Evolutionary conservation across 805 yeast genomes (phyloP).

Genomic region (Barnettozyma pratensis): DNA sequence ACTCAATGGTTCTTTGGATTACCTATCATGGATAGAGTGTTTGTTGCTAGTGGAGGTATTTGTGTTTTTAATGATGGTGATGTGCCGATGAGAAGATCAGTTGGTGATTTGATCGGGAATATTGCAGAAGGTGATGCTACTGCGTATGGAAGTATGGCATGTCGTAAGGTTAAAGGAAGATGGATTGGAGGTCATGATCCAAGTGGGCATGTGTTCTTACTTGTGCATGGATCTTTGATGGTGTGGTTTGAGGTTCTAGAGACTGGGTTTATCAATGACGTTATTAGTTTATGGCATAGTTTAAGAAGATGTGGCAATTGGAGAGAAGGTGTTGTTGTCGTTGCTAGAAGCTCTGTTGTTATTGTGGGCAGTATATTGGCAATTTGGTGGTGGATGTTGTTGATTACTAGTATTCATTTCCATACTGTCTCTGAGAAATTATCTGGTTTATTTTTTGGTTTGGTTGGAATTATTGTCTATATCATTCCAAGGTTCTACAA

Average conservation of each 20-base stretch:
- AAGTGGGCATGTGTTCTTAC: slow-evolving; percentile 84
- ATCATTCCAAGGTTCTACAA: slow-evolving; percentile 31
- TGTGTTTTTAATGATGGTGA: slow-evolving; percentile 60
- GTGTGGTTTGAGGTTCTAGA: slow-evolving; percentile 60
- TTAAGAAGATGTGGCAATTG: not conserved
- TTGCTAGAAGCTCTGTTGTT: slow-evolving; percentile 14
- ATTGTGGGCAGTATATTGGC: slow-evolving; percentile 30
- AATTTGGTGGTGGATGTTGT: slow-evolving; percentile 83
- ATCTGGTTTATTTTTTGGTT: slow-evolving; percentile 64
- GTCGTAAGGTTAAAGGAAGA: slow-evolving; percentile 56
- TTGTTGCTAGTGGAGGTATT: slow-evolving; percentile 75
- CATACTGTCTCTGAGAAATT: slow-evolving; percentile 76
- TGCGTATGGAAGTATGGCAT: slow-evolving; percentile 21
- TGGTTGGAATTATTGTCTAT: slow-evolving; percentile 37
- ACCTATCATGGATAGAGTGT: slow-evolving; percentile 87
- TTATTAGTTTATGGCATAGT: not conserved
- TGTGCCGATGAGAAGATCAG: slow-evolving; percentile 58
- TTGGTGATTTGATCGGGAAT: slow-evolving; percentile 46
- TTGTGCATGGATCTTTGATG: slow-evolving; percentile 61
- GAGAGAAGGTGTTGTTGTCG: not conserved
- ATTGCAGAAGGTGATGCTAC: slow-evolving; percentile 1
- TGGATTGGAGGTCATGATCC: slow-evolving; percentile 95
- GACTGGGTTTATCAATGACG: slow-evolving; percentile 25
- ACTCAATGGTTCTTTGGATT: slow-evolving; percentile 82
- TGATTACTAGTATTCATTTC: slow-evolving; percentile 80